These are phyloP conservation scores for Aegilops longissima DNA, from an alignment of 176 grass and related monocot species.

Conservation along the genomic window DNA sequence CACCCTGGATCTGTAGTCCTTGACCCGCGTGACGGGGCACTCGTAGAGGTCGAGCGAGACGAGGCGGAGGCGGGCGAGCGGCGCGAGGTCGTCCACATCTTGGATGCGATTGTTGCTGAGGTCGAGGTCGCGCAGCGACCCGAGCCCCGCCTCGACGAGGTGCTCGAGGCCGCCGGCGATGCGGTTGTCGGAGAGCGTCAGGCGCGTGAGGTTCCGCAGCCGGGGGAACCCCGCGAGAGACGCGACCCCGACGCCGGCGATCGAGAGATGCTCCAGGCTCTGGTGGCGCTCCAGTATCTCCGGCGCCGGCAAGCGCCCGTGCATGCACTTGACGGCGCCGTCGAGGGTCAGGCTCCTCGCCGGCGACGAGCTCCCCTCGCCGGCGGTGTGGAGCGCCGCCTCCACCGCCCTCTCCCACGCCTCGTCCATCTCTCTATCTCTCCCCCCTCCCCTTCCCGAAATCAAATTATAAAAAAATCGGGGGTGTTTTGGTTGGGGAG, in stretches of 20 bases:
- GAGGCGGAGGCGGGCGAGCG: conserved; percentile 70
- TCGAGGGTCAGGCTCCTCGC: conserved; percentile 83
- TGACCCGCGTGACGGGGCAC: conserved; percentile 79
- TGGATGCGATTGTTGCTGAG: conserved; percentile 95
- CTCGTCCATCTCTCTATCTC: conserved; percentile 63
- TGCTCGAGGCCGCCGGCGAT: conserved; percentile 85
- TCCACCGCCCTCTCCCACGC: conserved; percentile 96
- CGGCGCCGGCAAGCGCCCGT: conserved; percentile 72
- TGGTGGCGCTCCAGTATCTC: conserved; percentile 81
- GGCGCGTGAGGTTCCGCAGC: conserved; percentile 72
- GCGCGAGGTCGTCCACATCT: conserved; percentile 69
- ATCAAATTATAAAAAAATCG: conserved; percentile 1
- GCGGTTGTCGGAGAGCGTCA: conserved; percentile 93
- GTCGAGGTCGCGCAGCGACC: conserved; percentile 80
- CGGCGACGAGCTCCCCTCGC: conserved; percentile 56
- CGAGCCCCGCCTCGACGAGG: conserved; percentile 77
- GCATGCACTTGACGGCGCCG: conserved; percentile 84
- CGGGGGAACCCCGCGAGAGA: conserved; percentile 83
- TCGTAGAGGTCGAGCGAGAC: conserved; percentile 95
- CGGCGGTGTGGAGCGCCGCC: conserved; percentile 63
- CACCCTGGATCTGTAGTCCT: conserved; percentile 89
- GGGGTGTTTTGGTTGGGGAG: conserved; percentile 19
- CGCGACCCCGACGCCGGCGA: conserved; percentile 76
- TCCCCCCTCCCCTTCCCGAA: neutral
- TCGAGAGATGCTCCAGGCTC: conserved; percentile 83